Base-by-base conservation (phyloP, 306 rosid genomes). In the Inga laurina region DNA sequence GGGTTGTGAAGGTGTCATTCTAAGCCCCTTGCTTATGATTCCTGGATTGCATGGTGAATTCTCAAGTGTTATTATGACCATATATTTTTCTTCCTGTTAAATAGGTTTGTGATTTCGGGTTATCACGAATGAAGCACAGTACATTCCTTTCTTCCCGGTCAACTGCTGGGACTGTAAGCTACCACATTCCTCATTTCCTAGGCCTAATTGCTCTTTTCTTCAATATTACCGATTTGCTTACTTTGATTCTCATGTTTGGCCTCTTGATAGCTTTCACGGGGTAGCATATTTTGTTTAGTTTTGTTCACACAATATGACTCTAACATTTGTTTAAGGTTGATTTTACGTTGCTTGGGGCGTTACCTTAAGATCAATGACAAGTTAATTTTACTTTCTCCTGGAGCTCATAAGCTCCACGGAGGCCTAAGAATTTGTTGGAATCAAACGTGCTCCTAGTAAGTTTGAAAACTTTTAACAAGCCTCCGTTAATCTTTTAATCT, bases 91-190 rank as follows among this genome's bases (percentile, higher is more conserved):
- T 75, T 24, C n/a, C 66, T 18, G 64, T 83, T 85, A 57, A 78
- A 85, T 80, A 97, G 99, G 99, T 97, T 37, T 94, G 98, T 9
- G 99, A 97, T 89, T 97, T 97, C 68, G 99, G 99, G 77, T 86
- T 97, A 80, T 97, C 99, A 21, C 85, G 97, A 78, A 91, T 97
- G 91, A 97, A 97, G 91, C 81, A 91, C 66, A 97, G 98, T 79
- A 97, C 99, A 51, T 97, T 91, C 87, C 98, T 97, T 73, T 97
- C 99, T 87, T 94, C 99, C 67, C 91, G 97, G 87, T 97, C 99
- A 56, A 91, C 99, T 19, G 98, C 99, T 16, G 99, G 99, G 85
- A 97, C 99, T 49, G 99, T 97, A 89, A 88, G 95, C 83, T 69
- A 75, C 85, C 82, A 21, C 67, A 46, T 75, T 32, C 45, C 70